Evolutionary conservation across 768 basidiomycete genomes (phyloP), one percentile per base, ranked within the genome.

Genomic region (Boletus bicolor): DNA sequence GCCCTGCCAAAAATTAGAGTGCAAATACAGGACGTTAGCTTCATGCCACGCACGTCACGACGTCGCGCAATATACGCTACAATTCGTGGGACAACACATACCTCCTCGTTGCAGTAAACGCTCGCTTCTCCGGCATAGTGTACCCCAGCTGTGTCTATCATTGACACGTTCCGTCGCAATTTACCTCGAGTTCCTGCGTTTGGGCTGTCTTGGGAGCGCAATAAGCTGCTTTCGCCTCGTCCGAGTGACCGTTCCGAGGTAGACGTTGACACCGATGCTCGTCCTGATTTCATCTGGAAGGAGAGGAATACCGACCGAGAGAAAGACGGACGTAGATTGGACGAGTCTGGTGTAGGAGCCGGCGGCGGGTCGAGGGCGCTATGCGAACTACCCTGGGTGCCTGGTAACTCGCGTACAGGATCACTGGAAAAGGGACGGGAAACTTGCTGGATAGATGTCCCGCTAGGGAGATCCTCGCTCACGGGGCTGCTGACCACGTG

Each of bases 51-150:
- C 35, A 3, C 15, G 19, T 15, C n/a, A 30, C 9, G 32, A 19
- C 24, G n/a, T 48, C 48, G 24, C 34, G 24, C 21, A 28, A 47
- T 30, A 48, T 4, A 32, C n/a, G 36, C 30, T 7, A 54, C 17
- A 15, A 42, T 43, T 44, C 38, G 42, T 28, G n/a, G 37, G 28
- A 51, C 3, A 26, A 28, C 28, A 67, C 76, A 53, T 60, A 86
- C 85, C 51, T 77, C 70, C n/a, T 76, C 72, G 32, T 72, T 68
- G 26, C 62, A 65, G 64, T 93, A 92, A 2, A 87, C 75, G 4
- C 65, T 67, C 5, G 79, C 71, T 57, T 91, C 84, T 1, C 91
- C 91, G 14, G 91, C 89, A 48, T 69, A 71, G 34, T 73, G 67
- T 8, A 64, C 58, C 10, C 38, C 66, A 28, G 55, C 49, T 10